Evolutionary conservation across 1,284 basidiomycete species (phyloP), one percentile per base, ranked within the genome.

Genomic region (Cystobasidium sp.): DNA sequence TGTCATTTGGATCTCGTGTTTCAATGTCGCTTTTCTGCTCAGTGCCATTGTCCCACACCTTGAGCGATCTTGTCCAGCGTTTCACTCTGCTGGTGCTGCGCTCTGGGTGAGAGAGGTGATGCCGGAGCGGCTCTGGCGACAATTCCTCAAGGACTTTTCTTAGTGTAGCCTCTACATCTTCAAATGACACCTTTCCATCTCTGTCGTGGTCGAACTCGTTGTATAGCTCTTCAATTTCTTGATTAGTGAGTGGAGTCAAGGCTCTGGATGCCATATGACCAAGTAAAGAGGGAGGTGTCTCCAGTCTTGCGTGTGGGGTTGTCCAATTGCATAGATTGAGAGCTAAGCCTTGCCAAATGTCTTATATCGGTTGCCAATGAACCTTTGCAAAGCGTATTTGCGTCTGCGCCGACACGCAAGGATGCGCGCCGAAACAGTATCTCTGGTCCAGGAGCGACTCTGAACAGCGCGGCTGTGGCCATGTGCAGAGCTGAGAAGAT

Each of bases 191-290:
- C 41, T 46, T 62, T 20, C 68, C 68, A 39, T 69, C 68, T 10
- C 37, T 49, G 58, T 69, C 58, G 55, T 49, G 44, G 46, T 69
- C 68, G 39, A 69, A 56, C 7, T 59, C 68, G 37, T 61, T 37
- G 51, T 56, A 62, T 12, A 69, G 55, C 68, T 59, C 37, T 39
- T 69, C 37, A 12, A 69, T 69, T 41, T 69, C 68, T 4, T 62
- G 41, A 10, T 69, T 31, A 31, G 31, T 31, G 31, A 31, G 31
- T 31, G 31, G 31, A 31, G 31, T 31, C 31, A 31, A 31, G 31
- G 31, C 31, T 31, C 5, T 31, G 31, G 31, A 31, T 31, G 31
- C 31, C 31, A 31, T 31, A 31, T 31, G 31, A 31, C 31, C 31
- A 5, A 31, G 31, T 31, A 31, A 31, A 31, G 31, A 31, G 31